Evolutionary conservation across 495 filamentous ascomycete genomes (phyloP), one percentile per base, ranked within the genome.

Genomic region (Pseudomonodictys pantanalensis): DNA sequence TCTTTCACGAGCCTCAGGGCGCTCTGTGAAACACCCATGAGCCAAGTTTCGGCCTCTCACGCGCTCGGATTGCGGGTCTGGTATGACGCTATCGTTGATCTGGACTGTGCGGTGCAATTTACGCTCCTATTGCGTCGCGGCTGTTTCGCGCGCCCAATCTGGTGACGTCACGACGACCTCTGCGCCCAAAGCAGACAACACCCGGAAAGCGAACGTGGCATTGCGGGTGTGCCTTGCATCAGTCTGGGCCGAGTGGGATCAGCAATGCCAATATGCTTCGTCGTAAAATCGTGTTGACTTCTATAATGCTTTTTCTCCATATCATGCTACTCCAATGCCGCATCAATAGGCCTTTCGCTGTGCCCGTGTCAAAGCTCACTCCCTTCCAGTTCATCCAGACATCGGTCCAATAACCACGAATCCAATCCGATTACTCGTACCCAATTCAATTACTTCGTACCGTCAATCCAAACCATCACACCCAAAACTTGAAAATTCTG

Each of bases 401-500:
- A n/a, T n/a, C n/a, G n/a, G 46, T 57, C 35, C 52, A 65, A 57
- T 9, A 2, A 30, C 25, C 39, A 39, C 25, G 2, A 18, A 52
- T 47, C 47, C 56, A 56, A 50, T 28, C 26, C 56, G 51, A 42
- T 3, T 17, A 22, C 25, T 17, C 33, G 23, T 42, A 8, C 26
- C 20, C 3, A 38, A 49, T 42, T 17, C 25, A 48, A 48, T 56
- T 2, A 7, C 2, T 17, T 3, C 35, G 18, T 3, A 11, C 2
- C 6, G 25, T n/a, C n/a, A n/a, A n/a, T n/a, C n/a, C n/a, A n/a
- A n/a, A 24, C 22, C 20, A 10, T 59, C 49, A 67, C n/a, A 56
- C 28, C 54, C 53, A 67, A 24, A 67, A 63, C 56, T 60, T 60
- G 32, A 67, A 60, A 18, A 67, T 62, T n/a, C 46, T 43, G 29